A percentile compares a stretch with the other conserved stretches of the same genome.
These are phyloP conservation scores for Thalassiosira profunda DNA, from an alignment of 108 stramenopile species.

Conservation along the genomic window DNA sequence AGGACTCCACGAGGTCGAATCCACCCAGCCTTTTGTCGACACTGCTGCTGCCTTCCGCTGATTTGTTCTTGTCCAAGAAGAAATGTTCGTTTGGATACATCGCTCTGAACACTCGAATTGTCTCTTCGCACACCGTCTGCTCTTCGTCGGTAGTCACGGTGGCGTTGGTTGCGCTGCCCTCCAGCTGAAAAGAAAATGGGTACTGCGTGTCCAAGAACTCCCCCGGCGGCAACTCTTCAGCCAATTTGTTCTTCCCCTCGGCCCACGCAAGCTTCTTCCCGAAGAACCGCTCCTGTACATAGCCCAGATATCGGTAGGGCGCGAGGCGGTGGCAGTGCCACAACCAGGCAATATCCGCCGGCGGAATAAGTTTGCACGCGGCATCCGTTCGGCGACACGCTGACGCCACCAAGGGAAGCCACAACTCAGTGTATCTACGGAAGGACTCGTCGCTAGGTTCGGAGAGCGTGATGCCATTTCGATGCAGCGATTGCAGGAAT, in stretches of 20 bases:
- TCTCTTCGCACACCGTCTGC: background rate
- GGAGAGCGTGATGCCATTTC: too few relatives aligned
- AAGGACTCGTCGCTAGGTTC: too few relatives aligned
- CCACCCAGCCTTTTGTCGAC: conserved; percentile 21
- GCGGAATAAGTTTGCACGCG: conserved; percentile 37
- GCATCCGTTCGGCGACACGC: too few relatives aligned
- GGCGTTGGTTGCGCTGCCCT: too few relatives aligned
- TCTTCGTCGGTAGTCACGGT: background rate
- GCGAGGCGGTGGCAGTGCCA: conserved; percentile 78
- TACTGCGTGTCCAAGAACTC: conserved; percentile 2
- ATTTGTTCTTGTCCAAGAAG: background rate
- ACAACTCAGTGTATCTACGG: conserved; percentile 28
- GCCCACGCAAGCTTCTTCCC: background rate
- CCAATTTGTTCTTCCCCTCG: background rate
- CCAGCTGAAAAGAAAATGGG: too few relatives aligned
- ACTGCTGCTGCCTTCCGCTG: background rate
- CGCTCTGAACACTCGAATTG: background rate
- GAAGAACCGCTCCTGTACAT: conserved; percentile 20
- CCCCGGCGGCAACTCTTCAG: background rate
- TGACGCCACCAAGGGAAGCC: conserved; percentile 46
- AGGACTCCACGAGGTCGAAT: conserved; percentile 42
- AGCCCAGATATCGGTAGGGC: conserved; percentile 34
- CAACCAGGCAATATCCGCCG: conserved; percentile 64
- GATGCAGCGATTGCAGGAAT: too few relatives aligned
- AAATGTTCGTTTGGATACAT: conserved; percentile 1